phyloP scores from a whole-genome alignment of 2,329 filamentous ascomycete genomes.

The Erysiphe pisi region DNA sequence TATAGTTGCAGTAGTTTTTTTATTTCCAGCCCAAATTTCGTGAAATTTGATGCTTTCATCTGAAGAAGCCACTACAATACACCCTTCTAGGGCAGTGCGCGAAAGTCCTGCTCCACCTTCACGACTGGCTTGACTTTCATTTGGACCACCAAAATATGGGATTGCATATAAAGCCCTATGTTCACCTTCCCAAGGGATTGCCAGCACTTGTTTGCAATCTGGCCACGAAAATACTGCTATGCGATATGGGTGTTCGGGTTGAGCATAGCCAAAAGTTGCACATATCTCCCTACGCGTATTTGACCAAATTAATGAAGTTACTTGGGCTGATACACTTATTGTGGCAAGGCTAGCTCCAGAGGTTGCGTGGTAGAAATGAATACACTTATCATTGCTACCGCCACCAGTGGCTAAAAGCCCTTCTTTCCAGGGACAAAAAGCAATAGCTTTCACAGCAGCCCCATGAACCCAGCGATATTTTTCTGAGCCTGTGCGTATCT shows the following conservation, averaged over 20 bases:
- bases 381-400: constrained; percentile 86
- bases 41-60: constrained; percentile 92
- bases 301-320: constrained; percentile 87
- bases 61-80: constrained; percentile 82
- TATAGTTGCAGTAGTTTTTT: constrained; percentile 45
- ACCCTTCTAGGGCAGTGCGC: constrained; percentile 58
- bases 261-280: constrained; percentile 86
- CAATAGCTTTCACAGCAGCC: constrained; percentile 90
- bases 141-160: constrained; percentile 59
- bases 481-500: constrained; percentile 47
- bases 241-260: constrained; percentile 77
- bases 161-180: constrained; percentile 80
- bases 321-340: constrained; percentile 85
- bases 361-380: constrained; percentile 85
- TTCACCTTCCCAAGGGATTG: constrained; percentile 72
- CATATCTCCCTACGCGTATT: constrained; percentile 74
- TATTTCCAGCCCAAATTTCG: constrained; percentile 71
- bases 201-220: constrained; percentile 71
- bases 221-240: constrained; percentile 96
- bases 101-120: constrained; percentile 47
- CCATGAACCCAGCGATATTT: constrained; percentile 66
- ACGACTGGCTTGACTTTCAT: constrained; percentile 34
- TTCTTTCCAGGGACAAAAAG: constrained; percentile 89
- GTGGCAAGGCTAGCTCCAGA: constrained; percentile 77
- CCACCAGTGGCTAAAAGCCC: constrained; percentile 82